These are phyloP conservation scores for Aspergillus coremiiformis DNA, from an alignment of 495 filamentous ascomycete species.

Conservation along the genomic window DNA sequence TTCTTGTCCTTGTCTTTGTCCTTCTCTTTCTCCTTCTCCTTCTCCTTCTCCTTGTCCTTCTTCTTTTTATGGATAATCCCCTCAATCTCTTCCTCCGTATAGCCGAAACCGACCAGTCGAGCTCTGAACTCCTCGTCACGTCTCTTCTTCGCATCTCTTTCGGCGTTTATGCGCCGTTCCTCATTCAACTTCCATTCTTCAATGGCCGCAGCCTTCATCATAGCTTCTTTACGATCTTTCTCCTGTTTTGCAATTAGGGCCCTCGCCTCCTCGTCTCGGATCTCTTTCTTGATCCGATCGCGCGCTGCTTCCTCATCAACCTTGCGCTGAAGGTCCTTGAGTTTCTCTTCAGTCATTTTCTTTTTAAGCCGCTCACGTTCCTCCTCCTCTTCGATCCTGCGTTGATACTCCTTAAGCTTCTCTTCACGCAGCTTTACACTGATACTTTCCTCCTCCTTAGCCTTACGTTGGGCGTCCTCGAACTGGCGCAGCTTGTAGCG, in stretches of 20 bases:
- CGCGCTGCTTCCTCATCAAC: slow-evolving; percentile 40
- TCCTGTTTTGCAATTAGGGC: slow-evolving; percentile 30
- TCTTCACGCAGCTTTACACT: slow-evolving; percentile 13
- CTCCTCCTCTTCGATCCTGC: not conserved
- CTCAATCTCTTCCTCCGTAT: slow-evolving; percentile 43
- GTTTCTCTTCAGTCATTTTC: slow-evolving; percentile 16
- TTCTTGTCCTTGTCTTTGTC: slow-evolving; percentile 42
- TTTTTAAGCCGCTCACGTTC: slow-evolving; percentile 7
- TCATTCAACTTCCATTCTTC: slow-evolving; percentile 54
- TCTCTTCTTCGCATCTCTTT: slow-evolving; percentile 28
- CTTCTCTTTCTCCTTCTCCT: slow-evolving; percentile 38
- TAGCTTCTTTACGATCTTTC: slow-evolving; percentile 38
- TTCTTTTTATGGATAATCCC: slow-evolving; percentile 51
- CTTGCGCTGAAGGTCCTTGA: slow-evolving; percentile 29
- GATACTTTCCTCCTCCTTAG: slow-evolving; percentile 14
- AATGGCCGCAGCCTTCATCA: slow-evolving; percentile 45
- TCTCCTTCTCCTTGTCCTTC: slow-evolving; percentile 42
- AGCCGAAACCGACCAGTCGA: slow-evolving; percentile 34
- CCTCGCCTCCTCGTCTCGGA: slow-evolving; percentile 31
- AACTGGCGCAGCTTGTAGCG: slow-evolving; percentile 23
- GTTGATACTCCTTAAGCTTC: slow-evolving; percentile 14
- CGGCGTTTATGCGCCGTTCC: slow-evolving; percentile 22
- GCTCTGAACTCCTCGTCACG: slow-evolving; percentile 44
- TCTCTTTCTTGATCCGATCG: slow-evolving; percentile 31
- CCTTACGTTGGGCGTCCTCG: slow-evolving; percentile 25